Evolutionary conservation across 306 rosid species (phyloP).

Genomic region (Prunus campanulata): DNA sequence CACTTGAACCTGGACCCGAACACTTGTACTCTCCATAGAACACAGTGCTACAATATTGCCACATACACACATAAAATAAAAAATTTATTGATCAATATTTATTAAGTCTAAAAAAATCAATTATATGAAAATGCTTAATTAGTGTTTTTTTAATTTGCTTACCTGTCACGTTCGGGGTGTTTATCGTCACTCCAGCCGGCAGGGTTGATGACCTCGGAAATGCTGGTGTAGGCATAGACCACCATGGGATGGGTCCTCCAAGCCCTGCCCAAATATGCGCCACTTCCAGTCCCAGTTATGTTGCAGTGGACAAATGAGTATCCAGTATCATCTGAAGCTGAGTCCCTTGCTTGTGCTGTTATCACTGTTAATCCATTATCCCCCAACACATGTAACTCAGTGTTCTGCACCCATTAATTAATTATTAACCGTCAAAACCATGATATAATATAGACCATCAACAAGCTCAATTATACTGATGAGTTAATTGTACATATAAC

Average conservation of each 20-base stretch:
- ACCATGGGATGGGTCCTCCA: constrained; percentile 46
- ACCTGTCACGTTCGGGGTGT: constrained; percentile 20
- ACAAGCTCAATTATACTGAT: background rate
- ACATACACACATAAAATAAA: no score
- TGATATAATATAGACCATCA: background rate
- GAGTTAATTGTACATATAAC: background rate
- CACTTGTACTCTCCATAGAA: constrained; percentile 43
- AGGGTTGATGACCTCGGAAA: constrained; percentile 24
- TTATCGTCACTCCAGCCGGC: constrained; percentile 41
- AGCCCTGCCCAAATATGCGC: constrained; percentile 50
- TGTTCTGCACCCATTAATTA: constrained; percentile 30
- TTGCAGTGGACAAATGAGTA: constrained; percentile 56
- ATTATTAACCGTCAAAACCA: background rate
- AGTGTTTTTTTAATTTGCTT: background rate
- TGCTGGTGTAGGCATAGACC: constrained; percentile 37
- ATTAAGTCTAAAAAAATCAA: background rate
- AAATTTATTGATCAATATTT: background rate
- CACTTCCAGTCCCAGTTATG: constrained; percentile 33
- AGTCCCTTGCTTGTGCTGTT: constrained; percentile 51
- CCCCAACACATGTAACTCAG: constrained; percentile 21
- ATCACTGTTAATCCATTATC: constrained; percentile 31
- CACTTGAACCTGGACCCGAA: constrained; percentile 26
- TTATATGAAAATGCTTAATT: background rate
- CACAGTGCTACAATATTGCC: constrained; percentile 23
- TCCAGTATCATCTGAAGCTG: background rate